Evolutionary conservation across 2,329 filamentous ascomycete genomes (phyloP), one percentile per base, ranked within the genome.

Genomic region (Chaetomium sp.): DNA sequence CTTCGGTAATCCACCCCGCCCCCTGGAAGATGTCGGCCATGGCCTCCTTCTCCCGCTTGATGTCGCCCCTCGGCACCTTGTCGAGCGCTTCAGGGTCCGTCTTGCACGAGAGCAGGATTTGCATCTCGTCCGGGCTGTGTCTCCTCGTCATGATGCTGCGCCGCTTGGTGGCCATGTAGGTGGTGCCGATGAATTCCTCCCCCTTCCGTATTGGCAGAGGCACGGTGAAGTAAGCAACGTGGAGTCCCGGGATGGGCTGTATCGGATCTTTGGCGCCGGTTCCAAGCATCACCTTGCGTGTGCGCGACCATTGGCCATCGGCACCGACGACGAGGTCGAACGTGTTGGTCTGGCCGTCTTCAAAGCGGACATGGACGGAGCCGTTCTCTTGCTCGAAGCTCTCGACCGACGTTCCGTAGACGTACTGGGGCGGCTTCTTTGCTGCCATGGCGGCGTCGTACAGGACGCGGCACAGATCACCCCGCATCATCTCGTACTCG

Each of bases 401-500:
- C 4, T 33, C 33, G 13, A 65, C 19, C 5, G 67, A 61, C 0
- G 54, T 67, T 8, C 70, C 70, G 56, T 74, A 77, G 2, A 75
- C 21, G 25, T 74, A 73, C 8, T 60, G 64, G 19, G 73, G 68
- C 19, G 38, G 29, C 2, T 27, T 42, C 50, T 59, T 49, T 25
- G 33, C 31, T 57, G 38, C 27, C 9, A n/a, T 51, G 25, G 70
- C 70, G n/a, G 70, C 74, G 1, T 83, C 77, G 69, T 82, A 81
- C 0, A 87, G 72, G 1, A 87, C 74, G 19, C 75, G 74, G 5
- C 81, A 79, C n/a, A 88, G 71, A 60, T 87, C 82, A 0, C 82
- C 84, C 13, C 85, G 77, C 78, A 88, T 82, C 60, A 88, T 83
- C 73, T 88, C 85, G 64, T 79, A 86, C 60, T 88, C 85, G 65